Conservation (phyloP, 441 rosid species). For the Erysimum cheiri region DNA sequence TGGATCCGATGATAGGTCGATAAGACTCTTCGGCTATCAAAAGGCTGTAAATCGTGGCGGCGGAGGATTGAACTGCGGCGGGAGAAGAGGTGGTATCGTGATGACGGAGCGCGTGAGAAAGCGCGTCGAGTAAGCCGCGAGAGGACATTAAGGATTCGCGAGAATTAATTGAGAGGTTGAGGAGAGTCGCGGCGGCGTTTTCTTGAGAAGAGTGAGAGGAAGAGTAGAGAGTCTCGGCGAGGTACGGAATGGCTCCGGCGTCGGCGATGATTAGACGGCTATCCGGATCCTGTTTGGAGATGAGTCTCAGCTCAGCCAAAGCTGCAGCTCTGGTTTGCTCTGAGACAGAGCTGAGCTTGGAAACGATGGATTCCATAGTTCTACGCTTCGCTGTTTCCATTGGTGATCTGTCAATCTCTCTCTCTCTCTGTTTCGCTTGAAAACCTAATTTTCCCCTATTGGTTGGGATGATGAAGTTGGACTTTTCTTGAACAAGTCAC, state of each 20-base stretch:
- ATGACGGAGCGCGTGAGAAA: conserved; percentile 76
- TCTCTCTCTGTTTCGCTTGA: background rate
- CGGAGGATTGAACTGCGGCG: conserved; percentile 73
- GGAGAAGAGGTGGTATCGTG: conserved; percentile 59
- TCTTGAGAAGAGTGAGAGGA: conserved; percentile 70
- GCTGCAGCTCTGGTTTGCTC: conserved; percentile 73
- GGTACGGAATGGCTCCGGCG: conserved; percentile 81
- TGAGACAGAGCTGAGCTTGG: conserved; percentile 81
- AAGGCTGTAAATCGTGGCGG: conserved; percentile 80
- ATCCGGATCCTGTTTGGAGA: conserved; percentile 78
- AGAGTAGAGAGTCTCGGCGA: conserved; percentile 81
- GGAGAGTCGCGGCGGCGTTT: conserved; percentile 86
- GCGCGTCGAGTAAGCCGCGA: conserved; percentile 81
- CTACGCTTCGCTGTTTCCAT: conserved; percentile 84
- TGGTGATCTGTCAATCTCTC: background rate
- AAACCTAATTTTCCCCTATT: background rate
- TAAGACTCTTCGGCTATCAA: conserved; percentile 71
- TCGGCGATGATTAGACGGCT: conserved; percentile 70
- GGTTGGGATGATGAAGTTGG: conserved; percentile 4
- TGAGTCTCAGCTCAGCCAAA: conserved; percentile 73
- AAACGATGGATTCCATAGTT: conserved; percentile 61
- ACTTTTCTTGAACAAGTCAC: conserved; percentile 25
- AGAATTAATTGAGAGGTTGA: conserved; percentile 77
- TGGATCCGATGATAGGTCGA: conserved; percentile 83
- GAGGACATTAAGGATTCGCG: conserved; percentile 79